Evolutionary conservation across 2,329 filamentous ascomycete species (phyloP).

Genomic region (Neofusicoccum ribis): DNA sequence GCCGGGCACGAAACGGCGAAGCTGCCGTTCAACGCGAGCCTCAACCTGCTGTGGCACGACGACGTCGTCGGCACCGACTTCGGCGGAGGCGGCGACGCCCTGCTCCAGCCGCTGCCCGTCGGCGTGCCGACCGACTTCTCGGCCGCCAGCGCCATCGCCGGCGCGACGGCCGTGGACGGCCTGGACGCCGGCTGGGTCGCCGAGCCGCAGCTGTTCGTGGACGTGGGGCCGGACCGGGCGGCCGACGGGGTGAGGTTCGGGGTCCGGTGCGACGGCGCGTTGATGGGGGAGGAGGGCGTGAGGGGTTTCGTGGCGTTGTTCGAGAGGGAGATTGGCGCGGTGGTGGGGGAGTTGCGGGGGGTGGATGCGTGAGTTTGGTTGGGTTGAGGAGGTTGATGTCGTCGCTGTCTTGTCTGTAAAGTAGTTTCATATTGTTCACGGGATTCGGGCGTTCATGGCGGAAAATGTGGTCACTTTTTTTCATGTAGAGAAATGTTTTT

Average conservation of each 20-base stretch:
- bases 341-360: not conserved
- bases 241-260: slow-evolving; percentile 9
- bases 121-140: slow-evolving; percentile 19
- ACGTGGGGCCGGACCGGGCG: slow-evolving; percentile 16
- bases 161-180: slow-evolving; percentile 12
- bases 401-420: no score
- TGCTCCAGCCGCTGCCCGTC: not conserved
- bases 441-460: no score
- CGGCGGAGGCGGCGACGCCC: not conserved
- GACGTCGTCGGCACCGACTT: no score
- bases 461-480: no score
- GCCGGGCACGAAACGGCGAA: not conserved
- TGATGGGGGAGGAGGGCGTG: slow-evolving; percentile 12
- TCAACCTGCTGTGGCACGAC: slow-evolving; percentile 34
- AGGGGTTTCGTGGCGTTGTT: not conserved
- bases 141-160: not conserved
- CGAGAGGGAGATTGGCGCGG: slow-evolving; percentile 14
- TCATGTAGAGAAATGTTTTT: no score
- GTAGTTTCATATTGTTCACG: no score
- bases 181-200: not conserved
- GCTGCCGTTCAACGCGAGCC: slow-evolving; percentile 33
- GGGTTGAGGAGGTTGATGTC: no score
- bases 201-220: slow-evolving; percentile 12
- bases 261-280: slow-evolving; percentile 5
- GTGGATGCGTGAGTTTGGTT: no score